phyloP scores from a whole-genome alignment of 768 basidiomycete genomes.

The Pleurotus pulmonarius region DNA sequence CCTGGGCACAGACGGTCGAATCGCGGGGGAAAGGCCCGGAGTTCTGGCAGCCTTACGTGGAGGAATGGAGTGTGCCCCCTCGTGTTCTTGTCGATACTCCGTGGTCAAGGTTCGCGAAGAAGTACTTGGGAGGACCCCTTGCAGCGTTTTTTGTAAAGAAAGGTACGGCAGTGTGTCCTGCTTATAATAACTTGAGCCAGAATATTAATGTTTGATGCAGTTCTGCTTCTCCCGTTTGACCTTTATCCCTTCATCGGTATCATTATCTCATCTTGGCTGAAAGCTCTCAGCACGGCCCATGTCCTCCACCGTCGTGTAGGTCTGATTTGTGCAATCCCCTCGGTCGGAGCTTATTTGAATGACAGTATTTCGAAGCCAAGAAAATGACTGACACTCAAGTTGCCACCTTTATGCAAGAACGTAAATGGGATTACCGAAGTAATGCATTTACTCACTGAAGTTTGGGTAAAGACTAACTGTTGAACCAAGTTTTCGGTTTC shows the following conservation, averaged over 20 bases:
- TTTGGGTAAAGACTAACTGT: neutral
- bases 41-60: conserved; percentile 83
- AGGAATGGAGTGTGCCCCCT: conserved; percentile 74
- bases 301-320: conserved; percentile 66
- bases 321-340: conserved; percentile 2
- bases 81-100: conserved; percentile 25
- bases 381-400: conserved; percentile 70
- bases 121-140: conserved; percentile 33
- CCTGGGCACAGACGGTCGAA: conserved; percentile 77
- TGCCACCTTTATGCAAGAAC: conserved; percentile 80
- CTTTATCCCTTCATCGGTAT: conserved; percentile 72
- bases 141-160: conserved; percentile 41
- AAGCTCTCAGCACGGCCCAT: conserved; percentile 63
- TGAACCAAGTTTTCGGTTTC: conserved; percentile 78
- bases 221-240: conserved; percentile 56
- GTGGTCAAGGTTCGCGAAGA: conserved; percentile 24
- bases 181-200: no score
- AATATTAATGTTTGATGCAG: conserved; percentile 23
- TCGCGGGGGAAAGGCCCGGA: conserved; percentile 79
- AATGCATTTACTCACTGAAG: conserved; percentile 13
- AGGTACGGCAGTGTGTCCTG: conserved; percentile 26
- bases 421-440: conserved; percentile 87
- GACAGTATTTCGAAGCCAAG: conserved; percentile 83
- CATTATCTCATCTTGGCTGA: conserved; percentile 57
- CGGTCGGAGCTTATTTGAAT: neutral